Base-by-base conservation (phyloP, 2,329 filamentous ascomycete species). In the Fusarium mangiferae region DNA sequence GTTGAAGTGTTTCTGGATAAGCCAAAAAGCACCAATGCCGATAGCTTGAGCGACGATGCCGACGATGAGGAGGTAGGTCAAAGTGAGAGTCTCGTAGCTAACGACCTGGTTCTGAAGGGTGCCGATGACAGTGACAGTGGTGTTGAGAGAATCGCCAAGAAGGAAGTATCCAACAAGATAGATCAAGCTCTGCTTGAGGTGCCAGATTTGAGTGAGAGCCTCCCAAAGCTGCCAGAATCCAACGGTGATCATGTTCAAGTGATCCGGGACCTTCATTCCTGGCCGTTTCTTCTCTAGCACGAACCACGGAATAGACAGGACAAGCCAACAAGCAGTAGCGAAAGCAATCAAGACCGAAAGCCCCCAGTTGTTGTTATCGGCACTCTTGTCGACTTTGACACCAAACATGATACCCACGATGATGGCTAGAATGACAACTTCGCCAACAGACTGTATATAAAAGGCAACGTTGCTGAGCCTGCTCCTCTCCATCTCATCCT, bases 101-200 rank as follows among this genome's bases (percentile, higher is more conserved):
- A 93, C 90, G 8, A 92, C 87, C 41, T 85, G 85, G 73, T 92
- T 92, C 77, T 93, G 91, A 10, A 92, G 80, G 0, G 90, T 93
- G 2, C 83, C 85, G 38, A 93, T 90, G 28, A 93, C 90, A 0
- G 91, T 93, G 10, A 92, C 89, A 1, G 91, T 92, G 0, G 91
- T 93, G 79, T 93, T 93, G 41, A 93, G 84, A 3, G 89, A 90
- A 80, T 93, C 91, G n/a, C 90, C 91, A 1, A 93, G 86, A 5
- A 93, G 83, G 78, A 93, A 93, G 77, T 92, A 93, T 7, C 88
- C 90, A 46, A 90, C 85, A 1, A 93, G 85, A 78, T 93, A 93
- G 24, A 92, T 83, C 35, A 93, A 79, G 70, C 87, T 91, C 81
- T 93, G 91, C 78, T 89, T 90, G 49, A 93, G 81, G 42, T 88